These are phyloP conservation scores for Cicer pinnatifidum DNA, from an alignment of 306 rosid species.

Conservation along the genomic window DNA sequence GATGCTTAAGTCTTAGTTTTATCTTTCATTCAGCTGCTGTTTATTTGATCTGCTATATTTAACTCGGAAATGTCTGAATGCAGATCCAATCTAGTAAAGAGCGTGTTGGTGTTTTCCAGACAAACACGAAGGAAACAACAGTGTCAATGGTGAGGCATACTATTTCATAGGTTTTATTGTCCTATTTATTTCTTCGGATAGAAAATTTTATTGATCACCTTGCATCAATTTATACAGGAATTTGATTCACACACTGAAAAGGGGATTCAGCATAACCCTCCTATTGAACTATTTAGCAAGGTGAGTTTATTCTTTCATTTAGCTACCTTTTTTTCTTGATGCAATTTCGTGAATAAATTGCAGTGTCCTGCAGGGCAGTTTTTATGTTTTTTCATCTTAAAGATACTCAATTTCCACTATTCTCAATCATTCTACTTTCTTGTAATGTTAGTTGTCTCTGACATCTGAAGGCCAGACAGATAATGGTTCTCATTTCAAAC, in stretches of 20 bases:
- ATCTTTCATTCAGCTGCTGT: constrained; percentile 1
- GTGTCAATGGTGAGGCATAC: constrained; percentile 65
- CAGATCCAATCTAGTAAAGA: constrained; percentile 80
- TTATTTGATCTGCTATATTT: constrained; percentile 25
- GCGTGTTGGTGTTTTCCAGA: constrained; percentile 62
- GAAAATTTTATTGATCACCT: constrained; percentile 23
- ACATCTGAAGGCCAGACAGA: constrained; percentile 68
- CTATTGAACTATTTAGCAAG: constrained; percentile 84
- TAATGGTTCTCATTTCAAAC: constrained; percentile 59
- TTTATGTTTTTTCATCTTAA: neutral
- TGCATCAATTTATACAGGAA: constrained; percentile 60
- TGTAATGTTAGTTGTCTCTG: constrained; percentile 73
- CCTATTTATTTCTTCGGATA: constrained; percentile 21
- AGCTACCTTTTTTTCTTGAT: constrained; percentile 24
- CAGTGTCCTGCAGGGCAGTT: neutral
- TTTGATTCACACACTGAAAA: constrained; percentile 66
- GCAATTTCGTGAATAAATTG: constrained; percentile 7
- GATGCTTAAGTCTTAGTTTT: neutral
- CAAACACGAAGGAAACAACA: constrained; percentile 70
- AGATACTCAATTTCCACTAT: constrained; percentile 18
- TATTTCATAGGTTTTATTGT: constrained; percentile 31
- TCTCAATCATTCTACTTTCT: constrained; percentile 42
- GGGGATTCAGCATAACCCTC: constrained; percentile 67
- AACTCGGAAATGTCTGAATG: constrained; percentile 44
- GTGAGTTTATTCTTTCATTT: constrained; percentile 47